phyloP scores from a whole-genome alignment of 176 grass and related monocot species.

The Pharus latifolius region DNA sequence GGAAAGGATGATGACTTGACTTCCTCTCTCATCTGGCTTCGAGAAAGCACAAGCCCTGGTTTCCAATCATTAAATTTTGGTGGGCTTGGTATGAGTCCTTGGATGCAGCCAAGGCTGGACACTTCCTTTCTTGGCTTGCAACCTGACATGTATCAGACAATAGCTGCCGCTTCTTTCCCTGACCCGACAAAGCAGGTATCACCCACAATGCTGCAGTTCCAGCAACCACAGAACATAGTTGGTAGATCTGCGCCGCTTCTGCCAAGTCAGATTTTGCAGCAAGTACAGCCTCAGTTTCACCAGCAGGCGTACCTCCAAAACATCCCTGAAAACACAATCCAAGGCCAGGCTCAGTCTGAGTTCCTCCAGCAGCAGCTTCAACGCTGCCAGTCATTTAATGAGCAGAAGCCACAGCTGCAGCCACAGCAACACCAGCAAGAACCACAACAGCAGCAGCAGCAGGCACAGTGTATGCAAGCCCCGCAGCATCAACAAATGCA shows the following conservation, averaged over 20 bases:
- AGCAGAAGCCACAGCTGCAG: conserved; percentile 49
- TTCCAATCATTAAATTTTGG: conserved; percentile 79
- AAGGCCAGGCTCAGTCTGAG: conserved; percentile 48
- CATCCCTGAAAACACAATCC: conserved; percentile 33
- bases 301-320: conserved; percentile 48
- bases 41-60: conserved; percentile 70
- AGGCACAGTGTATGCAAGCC: conserved; percentile 46
- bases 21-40: conserved; percentile 87
- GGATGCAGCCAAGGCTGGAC: conserved; percentile 80
- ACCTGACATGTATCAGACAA: conserved; percentile 64
- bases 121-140: conserved; percentile 50
- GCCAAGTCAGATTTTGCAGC: conserved; percentile 58
- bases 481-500: conserved; percentile 69
- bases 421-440: conserved; percentile 29
- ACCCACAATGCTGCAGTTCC: conserved; percentile 78
- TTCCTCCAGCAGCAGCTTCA: conserved; percentile 59
- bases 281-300: conserved; percentile 57
- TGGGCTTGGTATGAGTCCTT: conserved; percentile 53
- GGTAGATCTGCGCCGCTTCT: conserved; percentile 31
- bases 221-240: conserved; percentile 47
- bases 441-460: conserved; percentile 31
- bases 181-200: conserved; percentile 56
- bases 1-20: conserved; percentile 87
- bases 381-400: conserved; percentile 26
- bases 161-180: conserved; percentile 40